Evolutionary conservation across 1,284 basidiomycete genomes (phyloP).

Genomic region (Neolentinus lepideus): DNA sequence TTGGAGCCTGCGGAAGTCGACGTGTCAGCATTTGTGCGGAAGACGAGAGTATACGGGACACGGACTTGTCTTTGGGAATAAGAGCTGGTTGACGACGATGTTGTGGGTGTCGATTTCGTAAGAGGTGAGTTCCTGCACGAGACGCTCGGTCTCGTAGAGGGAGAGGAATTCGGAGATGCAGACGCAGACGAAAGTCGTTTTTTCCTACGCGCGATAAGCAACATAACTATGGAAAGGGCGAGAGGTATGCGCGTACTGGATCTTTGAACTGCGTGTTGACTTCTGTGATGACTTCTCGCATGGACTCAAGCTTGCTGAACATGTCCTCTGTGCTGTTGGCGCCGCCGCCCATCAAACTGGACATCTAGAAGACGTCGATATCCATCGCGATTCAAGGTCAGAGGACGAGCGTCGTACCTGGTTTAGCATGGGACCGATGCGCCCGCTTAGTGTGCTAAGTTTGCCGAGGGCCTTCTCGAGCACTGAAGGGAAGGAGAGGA

Average conservation of each 20-base stretch:
- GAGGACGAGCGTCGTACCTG: conserved; percentile 42
- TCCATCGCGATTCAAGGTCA: background rate
- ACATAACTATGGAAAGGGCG: background rate
- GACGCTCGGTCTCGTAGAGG: conserved; percentile 95
- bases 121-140: conserved; percentile 92
- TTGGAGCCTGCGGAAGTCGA: conserved; percentile 57
- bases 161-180: conserved; percentile 99
- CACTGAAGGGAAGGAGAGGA: conserved; percentile 96
- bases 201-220: conserved; percentile 52
- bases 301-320: conserved; percentile 96
- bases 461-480: conserved; percentile 97
- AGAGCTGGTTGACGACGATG: conserved; percentile 96
- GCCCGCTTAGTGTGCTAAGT: conserved; percentile 83
- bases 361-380: conserved; percentile 53
- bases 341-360: conserved; percentile 89
- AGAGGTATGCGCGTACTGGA: conserved; percentile 57
- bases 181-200: conserved; percentile 97
- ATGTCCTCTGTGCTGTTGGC: conserved; percentile 89
- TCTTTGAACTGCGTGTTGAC: conserved; percentile 99
- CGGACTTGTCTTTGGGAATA: conserved; percentile 88
- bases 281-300: conserved; percentile 96
- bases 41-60: conserved; percentile 7
- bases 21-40: conserved; percentile 1
- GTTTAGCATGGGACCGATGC: conserved; percentile 96
- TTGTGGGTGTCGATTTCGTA: conserved; percentile 99